Conservation (phyloP, 495 filamentous ascomycete genomes). For the Rhizodiscina lignyota region DNA sequence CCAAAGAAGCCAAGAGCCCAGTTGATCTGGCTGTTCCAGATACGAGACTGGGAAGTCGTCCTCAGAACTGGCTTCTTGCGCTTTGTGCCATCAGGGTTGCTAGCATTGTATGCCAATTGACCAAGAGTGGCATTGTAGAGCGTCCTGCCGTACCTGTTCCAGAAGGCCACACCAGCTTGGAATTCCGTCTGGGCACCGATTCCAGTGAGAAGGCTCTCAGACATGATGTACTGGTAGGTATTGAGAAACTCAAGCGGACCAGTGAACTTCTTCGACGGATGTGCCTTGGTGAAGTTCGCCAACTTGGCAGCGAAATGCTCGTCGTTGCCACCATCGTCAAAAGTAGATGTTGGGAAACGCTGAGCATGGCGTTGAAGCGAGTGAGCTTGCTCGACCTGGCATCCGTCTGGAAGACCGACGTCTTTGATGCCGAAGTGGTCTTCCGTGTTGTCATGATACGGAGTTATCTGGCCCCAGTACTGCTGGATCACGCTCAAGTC, state of each 20-base stretch:
- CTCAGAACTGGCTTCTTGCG: constrained; percentile 29
- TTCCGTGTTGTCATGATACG: constrained; percentile 26
- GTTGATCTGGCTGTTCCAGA: constrained; percentile 29
- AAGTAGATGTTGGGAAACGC: constrained; percentile 26
- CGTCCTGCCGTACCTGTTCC: constrained; percentile 35
- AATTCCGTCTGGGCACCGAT: constrained; percentile 34
- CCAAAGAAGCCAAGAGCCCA: constrained; percentile 28
- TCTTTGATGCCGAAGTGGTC: constrained; percentile 26
- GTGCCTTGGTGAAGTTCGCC: constrained; percentile 25
- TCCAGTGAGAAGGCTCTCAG: constrained; percentile 25
- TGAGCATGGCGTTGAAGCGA: constrained; percentile 36
- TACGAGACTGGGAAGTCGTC: constrained; percentile 32
- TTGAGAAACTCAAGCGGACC: constrained; percentile 34
- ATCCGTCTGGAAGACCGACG: constrained; percentile 31
- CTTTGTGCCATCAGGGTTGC: constrained; percentile 28
- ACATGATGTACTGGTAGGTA: constrained; percentile 31
- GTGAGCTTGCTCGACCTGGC: constrained; percentile 35
- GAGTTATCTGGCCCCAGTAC: constrained; percentile 26
- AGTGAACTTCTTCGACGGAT: constrained; percentile 21
- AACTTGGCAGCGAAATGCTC: constrained; percentile 29
- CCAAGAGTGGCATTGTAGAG: constrained; percentile 29
- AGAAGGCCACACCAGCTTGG: constrained; percentile 30
- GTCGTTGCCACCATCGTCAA: constrained; percentile 29
- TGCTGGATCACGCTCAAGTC: constrained; percentile 9
- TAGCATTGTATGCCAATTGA: constrained; percentile 26